Conservation (phyloP, 768 basidiomycete species). For the Lyophyllum atratum region DNA sequence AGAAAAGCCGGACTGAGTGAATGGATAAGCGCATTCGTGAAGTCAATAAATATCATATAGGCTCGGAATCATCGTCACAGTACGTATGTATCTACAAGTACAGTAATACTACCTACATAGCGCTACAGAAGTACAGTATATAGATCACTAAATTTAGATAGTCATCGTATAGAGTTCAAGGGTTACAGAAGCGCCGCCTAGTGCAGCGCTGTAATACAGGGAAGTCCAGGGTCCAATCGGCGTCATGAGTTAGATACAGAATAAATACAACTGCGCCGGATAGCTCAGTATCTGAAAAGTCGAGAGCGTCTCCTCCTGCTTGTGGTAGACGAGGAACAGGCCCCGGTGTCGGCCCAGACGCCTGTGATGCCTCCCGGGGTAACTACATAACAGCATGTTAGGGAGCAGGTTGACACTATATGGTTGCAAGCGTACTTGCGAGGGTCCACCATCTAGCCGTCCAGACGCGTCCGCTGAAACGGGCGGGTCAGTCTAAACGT, state of each 20-base stretch:
- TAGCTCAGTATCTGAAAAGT: slow-evolving; percentile 3
- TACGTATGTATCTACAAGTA: not conserved
- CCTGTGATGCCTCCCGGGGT: slow-evolving; percentile 8
- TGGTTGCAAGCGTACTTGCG: slow-evolving; percentile 5
- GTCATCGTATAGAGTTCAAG: not conserved
- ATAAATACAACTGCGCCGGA: not conserved
- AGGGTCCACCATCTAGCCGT: slow-evolving; percentile 10
- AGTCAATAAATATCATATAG: no score
- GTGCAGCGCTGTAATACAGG: not conserved
- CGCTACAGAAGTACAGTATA: slow-evolving; percentile 2
- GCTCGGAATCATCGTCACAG: not conserved
- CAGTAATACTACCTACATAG: no score
- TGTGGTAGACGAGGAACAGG: not conserved
- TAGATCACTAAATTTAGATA: not conserved
- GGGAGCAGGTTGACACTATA: not conserved
- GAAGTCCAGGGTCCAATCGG: not conserved
- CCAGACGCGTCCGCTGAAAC: slow-evolving; percentile 9
- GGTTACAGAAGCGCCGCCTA: not conserved
- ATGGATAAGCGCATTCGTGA: no score
- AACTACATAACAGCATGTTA: slow-evolving; percentile 1
- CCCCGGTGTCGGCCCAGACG: slow-evolving; percentile 13
- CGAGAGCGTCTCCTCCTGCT: slow-evolving; percentile 2
- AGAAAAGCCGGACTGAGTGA: no score
- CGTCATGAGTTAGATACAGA: not conserved
- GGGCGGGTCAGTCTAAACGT: not conserved